phyloP scores from a whole-genome alignment of 2,329 filamentous ascomycete species.

The Trichoderma koningii region DNA sequence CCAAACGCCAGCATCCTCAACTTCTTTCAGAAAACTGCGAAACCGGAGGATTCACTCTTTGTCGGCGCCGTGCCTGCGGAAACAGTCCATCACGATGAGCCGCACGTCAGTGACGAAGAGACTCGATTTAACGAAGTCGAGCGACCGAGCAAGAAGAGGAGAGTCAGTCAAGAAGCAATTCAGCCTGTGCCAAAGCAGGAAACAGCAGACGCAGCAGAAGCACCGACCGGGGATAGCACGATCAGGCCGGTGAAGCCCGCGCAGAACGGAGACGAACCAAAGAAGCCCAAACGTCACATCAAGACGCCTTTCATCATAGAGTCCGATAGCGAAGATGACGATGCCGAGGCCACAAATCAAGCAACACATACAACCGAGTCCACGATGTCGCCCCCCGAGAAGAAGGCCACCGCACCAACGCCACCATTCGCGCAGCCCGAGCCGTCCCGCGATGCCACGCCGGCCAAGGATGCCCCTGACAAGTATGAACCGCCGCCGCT shows the following conservation, averaged over 20 bases:
- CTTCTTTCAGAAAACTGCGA: conserved; percentile 72
- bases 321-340: conserved; percentile 57
- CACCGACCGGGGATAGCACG: not conserved
- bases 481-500: conserved; percentile 29
- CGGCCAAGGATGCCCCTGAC: not conserved
- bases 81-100: conserved; percentile 34
- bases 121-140: conserved; percentile 41
- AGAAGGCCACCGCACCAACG: not conserved
- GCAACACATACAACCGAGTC: conserved; percentile 28
- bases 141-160: conserved; percentile 38
- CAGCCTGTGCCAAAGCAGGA: not conserved
- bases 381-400: conserved; percentile 24
- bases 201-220: not conserved
- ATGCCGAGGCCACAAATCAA: conserved; percentile 30
- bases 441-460: not conserved
- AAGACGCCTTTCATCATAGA: conserved; percentile 67
- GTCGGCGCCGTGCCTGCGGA: conserved; percentile 37
- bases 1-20: conserved; percentile 69
- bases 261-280: conserved; percentile 26
- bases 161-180: conserved; percentile 34
- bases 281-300: conserved; percentile 33
- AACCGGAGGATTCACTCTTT: conserved; percentile 62
- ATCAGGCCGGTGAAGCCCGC: conserved; percentile 41
- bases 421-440: not conserved
- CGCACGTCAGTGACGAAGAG: conserved; percentile 36